Percentiles rank a stretch among this genome's conserved stretches.
Conservation (phyloP, 805 yeast species). For the Metschnikowia bowlesiae region DNA sequence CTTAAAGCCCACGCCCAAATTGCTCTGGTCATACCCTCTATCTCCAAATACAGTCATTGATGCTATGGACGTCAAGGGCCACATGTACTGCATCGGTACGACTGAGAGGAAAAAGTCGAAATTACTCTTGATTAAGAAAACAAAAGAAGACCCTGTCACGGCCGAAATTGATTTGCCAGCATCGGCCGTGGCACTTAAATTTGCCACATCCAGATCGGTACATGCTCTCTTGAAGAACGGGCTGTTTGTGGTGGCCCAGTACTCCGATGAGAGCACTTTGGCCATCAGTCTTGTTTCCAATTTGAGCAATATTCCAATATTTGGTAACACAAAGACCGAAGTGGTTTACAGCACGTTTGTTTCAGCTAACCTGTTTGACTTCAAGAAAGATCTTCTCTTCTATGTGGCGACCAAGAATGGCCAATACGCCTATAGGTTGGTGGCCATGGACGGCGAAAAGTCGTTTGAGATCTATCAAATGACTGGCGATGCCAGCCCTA, state of each 20-base stretch:
- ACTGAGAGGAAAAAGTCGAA: conserved; percentile 30
- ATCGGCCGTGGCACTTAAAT: conserved; percentile 13
- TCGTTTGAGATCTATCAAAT: conserved; percentile 23
- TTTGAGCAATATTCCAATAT: conserved; percentile 9
- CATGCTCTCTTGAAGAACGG: conserved; percentile 31
- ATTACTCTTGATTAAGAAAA: conserved; percentile 13
- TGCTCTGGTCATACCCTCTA: conserved; percentile 52
- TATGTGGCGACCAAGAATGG: conserved; percentile 8
- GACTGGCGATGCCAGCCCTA: conserved; percentile 6
- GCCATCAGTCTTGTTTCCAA: conserved; percentile 5
- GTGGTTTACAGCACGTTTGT: conserved; percentile 30
- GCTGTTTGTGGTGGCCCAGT: conserved; percentile 17
- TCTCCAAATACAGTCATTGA: conserved; percentile 45
- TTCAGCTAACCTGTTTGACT: conserved; percentile 18
- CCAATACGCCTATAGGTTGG: conserved; percentile 18
- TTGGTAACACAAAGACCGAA: conserved; percentile 3
- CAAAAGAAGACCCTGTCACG: conserved; percentile 11
- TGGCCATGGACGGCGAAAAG: conserved; percentile 21
- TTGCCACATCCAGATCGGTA: conserved; percentile 12
- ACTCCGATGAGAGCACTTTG: conserved; percentile 1
- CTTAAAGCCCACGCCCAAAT: conserved; percentile 53
- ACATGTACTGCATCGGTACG: conserved; percentile 35
- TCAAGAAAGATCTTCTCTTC: conserved; percentile 24
- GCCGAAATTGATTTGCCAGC: conserved; percentile 9
- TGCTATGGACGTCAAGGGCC: conserved; percentile 31